Conservation (phyloP, 257 asterid genomes). For the Plectranthus barbatus region DNA sequence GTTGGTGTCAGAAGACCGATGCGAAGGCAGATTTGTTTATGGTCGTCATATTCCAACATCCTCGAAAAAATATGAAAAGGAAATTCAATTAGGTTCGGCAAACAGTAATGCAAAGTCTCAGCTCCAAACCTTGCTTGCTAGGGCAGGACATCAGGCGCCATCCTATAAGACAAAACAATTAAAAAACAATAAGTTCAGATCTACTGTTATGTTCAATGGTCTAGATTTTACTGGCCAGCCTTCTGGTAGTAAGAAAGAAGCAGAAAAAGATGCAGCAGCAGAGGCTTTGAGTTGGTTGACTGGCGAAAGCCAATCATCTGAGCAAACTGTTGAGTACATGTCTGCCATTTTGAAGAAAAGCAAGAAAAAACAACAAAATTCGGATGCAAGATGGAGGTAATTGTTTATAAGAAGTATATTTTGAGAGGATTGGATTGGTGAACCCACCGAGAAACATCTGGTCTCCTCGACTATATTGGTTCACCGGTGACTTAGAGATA, state of each 20-base stretch:
- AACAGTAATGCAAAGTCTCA: conserved; percentile 54
- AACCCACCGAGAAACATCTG: neutral
- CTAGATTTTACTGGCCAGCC: conserved; percentile 74
- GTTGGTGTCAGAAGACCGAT: conserved; percentile 67
- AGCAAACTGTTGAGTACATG: conserved; percentile 41
- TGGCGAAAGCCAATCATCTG: conserved; percentile 65
- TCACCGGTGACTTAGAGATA: neutral
- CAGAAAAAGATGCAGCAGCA: conserved; percentile 89
- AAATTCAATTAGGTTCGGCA: conserved; percentile 13
- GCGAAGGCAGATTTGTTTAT: conserved; percentile 85
- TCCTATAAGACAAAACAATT: conserved; percentile 56
- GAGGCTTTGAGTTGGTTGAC: conserved; percentile 85
- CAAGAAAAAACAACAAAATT: conserved; percentile 35
- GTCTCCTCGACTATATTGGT: neutral
- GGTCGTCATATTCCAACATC: conserved; percentile 45
- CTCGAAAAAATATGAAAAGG: conserved; percentile 34
- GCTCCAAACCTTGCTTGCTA: conserved; percentile 62
- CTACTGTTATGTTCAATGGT: conserved; percentile 69
- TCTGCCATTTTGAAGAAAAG: conserved; percentile 64
- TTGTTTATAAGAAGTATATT: neutral
- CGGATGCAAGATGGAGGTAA: conserved; percentile 62
- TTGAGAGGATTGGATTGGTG: neutral
- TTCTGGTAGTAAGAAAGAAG: conserved; percentile 75
- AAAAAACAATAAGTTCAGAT: conserved; percentile 60
- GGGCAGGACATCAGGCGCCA: conserved; percentile 79